phyloP scores from a whole-genome alignment of 768 basidiomycete species.

The Agaricus subrufescens region DNA sequence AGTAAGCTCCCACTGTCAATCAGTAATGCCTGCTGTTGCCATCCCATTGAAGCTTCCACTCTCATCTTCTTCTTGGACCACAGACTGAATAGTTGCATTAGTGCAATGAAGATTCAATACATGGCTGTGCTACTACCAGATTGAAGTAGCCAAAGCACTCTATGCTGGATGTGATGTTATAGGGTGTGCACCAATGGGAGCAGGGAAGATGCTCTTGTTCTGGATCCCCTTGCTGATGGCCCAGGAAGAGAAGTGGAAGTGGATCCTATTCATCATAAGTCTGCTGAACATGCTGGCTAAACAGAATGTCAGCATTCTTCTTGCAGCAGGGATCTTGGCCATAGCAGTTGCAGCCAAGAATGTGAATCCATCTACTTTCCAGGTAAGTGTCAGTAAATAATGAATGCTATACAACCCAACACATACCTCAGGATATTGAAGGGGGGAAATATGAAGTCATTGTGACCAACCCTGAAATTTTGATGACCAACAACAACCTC shows the following conservation, averaged over 20 bases:
- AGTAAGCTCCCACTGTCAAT: too few relatives aligned
- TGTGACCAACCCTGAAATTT: neutral
- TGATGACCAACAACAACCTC: neutral
- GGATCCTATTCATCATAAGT: slow-evolving; percentile 20
- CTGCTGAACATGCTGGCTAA: slow-evolving; percentile 26
- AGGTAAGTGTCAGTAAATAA: neutral
- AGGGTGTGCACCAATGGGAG: slow-evolving; percentile 8
- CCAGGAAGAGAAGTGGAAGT: slow-evolving; percentile 9
- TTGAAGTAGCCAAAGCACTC: slow-evolving; percentile 2
- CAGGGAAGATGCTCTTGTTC: slow-evolving; percentile 10
- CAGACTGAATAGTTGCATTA: neutral
- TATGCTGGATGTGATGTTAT: slow-evolving; percentile 4
- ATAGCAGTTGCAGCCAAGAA: neutral
- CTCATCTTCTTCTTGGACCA: neutral
- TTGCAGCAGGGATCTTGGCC: neutral
- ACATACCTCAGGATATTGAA: neutral
- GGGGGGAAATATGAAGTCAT: neutral
- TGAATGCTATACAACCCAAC: too few relatives aligned
- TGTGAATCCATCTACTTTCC: neutral
- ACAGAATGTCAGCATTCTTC: slow-evolving; percentile 22
- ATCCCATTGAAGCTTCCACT: too few relatives aligned
- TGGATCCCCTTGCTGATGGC: slow-evolving; percentile 17
- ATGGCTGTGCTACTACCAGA: neutral
- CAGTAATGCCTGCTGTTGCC: too few relatives aligned
- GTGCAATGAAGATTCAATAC: neutral